These are phyloP conservation scores for Phytophthora syringae DNA, from an alignment of 352 stramenopile species.

Conservation along the genomic window DNA sequence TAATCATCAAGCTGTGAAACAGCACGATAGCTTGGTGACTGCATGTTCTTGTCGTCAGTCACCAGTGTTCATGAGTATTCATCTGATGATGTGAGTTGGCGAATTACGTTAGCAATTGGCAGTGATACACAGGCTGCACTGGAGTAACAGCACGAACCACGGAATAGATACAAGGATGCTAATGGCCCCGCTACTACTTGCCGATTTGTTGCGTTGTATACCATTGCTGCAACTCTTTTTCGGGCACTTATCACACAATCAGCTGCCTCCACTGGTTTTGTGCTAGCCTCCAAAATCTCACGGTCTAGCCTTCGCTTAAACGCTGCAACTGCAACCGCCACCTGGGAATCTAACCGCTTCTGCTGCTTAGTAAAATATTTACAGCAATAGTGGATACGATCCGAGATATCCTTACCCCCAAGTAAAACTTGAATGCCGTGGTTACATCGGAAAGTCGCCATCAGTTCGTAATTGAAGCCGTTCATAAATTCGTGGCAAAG, in stretches of 20 bases:
- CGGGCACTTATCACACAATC: neutral
- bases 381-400: slow-evolving; percentile 11
- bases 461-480: slow-evolving; percentile 11
- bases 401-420: neutral
- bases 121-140: neutral
- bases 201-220: neutral
- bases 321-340: neutral
- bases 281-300: neutral
- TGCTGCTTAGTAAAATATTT: neutral
- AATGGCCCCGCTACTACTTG: neutral
- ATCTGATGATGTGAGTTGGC: neutral
- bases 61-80: neutral
- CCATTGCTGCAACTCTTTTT: neutral
- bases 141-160: too few relatives aligned
- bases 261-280: neutral
- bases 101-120: neutral
- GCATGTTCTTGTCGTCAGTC: neutral
- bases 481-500: slow-evolving; percentile 8
- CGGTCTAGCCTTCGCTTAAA: neutral
- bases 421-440: slow-evolving; percentile 1
- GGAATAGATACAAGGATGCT: neutral
- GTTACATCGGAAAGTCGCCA: slow-evolving; percentile 14
- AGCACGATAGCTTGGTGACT: neutral
- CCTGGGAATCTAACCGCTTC: neutral
- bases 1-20: neutral